Evolutionary conservation across 805 yeast species (phyloP), one percentile per base, ranked within the genome.

Genomic region (Kuraishia ogatae): DNA sequence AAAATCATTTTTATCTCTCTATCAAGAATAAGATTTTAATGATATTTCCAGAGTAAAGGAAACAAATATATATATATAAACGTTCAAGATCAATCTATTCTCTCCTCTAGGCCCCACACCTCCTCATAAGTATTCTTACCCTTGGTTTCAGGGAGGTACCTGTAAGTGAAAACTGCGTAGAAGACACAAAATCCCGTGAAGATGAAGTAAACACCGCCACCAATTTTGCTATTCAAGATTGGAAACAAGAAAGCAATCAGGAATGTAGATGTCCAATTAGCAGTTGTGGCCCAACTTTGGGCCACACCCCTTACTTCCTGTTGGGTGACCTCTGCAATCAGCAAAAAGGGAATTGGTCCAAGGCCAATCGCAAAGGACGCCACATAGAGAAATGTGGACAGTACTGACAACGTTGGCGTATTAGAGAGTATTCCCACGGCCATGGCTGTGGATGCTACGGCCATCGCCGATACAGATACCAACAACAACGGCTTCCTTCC

Each of bases 341-440:
- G 71, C 60, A 93, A 71, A 71, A 94, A 93, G 48, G 99, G 99
- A 54, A 94, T 91, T 6, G 99, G 99, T 0, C 99, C 99, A 58
- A 91, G 68, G 0, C 99, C 99, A 39, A 87, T 72, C 0, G 97
- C 98, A 73, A 93, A 94, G 26, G 90, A 80, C 0, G 87, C 83
- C 52, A 93, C 91, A 66, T 90, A 92, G 0, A 78, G 64, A 54
- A 89, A 80, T 0, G 91, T 85, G 11, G 91, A 83, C 0, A 78
- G 52, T 0, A 87, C 83, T 0, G 92, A 77, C 15, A 85, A 57
- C 0, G 70, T 35, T 0, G 87, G 74, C 52, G 71, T 71, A 1
- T 74, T 67, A 19, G 66, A 58, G 20, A 81, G 64, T 46, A 93
- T 85, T 2, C 96, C 93, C 22, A 80, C 49, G 1, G 89, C 85